Evolutionary conservation across 2,329 filamentous ascomycete species (phyloP), one percentile per base, ranked within the genome.

Genomic region (Aspergillus fijiensis): DNA sequence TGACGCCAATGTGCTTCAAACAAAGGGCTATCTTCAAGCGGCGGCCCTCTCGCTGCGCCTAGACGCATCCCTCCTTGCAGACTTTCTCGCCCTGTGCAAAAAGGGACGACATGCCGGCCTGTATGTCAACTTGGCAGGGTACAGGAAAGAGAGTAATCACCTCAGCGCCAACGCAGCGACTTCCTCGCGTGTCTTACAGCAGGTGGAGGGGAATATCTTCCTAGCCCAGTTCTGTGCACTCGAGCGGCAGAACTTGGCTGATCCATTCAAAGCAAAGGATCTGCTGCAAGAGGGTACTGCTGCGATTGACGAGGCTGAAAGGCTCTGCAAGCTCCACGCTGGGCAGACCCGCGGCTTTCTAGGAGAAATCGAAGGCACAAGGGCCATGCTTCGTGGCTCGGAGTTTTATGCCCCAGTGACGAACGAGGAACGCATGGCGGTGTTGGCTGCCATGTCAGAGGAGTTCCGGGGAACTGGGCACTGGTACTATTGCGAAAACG

Each of bases 221-320:
- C 78, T 75, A 23, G 81, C 81, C 0, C 77, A 80, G 5, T 78
- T 84, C 47, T 80, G 76, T 35, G 78, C 77, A 3, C 70, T 86
- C 4, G 78, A 81, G 45, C 58, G 51, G 12, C 62, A 62, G 11
- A 51, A 39, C 50, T 2, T 45, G 12, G 14, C 27, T 2, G 53
- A 61, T 2, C 49, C 54, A 33, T 16, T 31, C 19, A 29, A 57
- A 35, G 56, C 59, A 16, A 59, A 65, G 12, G n/a, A 5, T 23
- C 55, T 63, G 12, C 33, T 63, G 11, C 35, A 54, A 9, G 59
- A 66, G 49, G 62, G 59, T 1, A 91, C 87, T 66, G 67, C 67
- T 0, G 84, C 89, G 0, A 75, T 87, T 23, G 75, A 89, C 64
- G 68, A 89, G 1, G 74, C 88, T 45, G 76, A 85, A 16, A 79